Percentiles rank a stretch among this genome's conserved stretches.
Evolutionary conservation across 2,329 filamentous ascomycete genomes (phyloP).

Genomic region (Ceratocystis ficicola): DNA sequence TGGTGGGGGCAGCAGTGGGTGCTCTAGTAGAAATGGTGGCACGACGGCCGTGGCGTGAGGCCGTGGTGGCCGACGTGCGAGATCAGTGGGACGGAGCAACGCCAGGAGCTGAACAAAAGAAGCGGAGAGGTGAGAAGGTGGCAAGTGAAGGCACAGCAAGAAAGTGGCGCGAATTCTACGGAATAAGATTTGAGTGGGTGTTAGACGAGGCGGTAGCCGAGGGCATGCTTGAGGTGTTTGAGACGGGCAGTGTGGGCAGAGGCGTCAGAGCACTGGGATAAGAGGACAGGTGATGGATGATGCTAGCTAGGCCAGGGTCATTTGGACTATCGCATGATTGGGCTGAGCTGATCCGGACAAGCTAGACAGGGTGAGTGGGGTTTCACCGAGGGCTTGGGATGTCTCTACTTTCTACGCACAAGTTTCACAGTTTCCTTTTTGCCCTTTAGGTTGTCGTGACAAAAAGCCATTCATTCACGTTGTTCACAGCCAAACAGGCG

Average conservation of each 20-base stretch:
- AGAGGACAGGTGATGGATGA: constrained; percentile 36
- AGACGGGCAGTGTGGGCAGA: constrained; percentile 60
- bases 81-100: constrained; percentile 47
- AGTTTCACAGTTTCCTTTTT: not conserved
- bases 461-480: not conserved
- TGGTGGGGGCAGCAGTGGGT: constrained; percentile 39
- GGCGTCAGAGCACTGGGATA: constrained; percentile 30
- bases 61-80: constrained; percentile 46
- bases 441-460: not conserved
- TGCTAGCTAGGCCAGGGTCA: constrained; percentile 14
- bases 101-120: constrained; percentile 35
- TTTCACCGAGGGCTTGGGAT: constrained; percentile 1
- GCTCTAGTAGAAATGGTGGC: constrained; percentile 41
- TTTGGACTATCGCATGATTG: too few relatives aligned
- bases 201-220: constrained; percentile 58
- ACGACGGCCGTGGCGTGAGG: constrained; percentile 47
- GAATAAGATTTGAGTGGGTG: constrained; percentile 58
- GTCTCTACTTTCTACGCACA: constrained; percentile 5
- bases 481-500: constrained; percentile 17
- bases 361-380: constrained; percentile 21
- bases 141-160: constrained; percentile 33
- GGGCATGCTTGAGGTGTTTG: constrained; percentile 60
- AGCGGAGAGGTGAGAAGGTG: constrained; percentile 41
- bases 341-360: too few relatives aligned
- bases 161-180: constrained; percentile 60